Percentiles rank a stretch among this genome's conserved stretches.
phyloP scores from a whole-genome alignment of 768 basidiomycete genomes.

The Phlebiopsis gigantea region DNA sequence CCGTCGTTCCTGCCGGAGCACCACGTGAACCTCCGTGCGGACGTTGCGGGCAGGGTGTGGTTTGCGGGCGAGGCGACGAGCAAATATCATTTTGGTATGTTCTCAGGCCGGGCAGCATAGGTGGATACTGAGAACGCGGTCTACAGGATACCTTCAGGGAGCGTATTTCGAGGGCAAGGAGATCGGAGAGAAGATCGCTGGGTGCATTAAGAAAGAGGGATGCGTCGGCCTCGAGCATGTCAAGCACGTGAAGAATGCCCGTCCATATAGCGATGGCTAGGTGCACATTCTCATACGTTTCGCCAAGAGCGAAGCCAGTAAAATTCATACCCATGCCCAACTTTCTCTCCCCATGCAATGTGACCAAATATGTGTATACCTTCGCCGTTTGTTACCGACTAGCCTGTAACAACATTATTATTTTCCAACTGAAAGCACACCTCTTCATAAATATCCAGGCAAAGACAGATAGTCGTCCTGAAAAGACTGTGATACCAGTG shows the following conservation, averaged over 20 bases:
- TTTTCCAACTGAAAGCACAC: too few species aligned
- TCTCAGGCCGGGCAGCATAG: not conserved
- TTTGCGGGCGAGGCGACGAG: conserved; percentile 65
- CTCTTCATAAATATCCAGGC: too few species aligned
- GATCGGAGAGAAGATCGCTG: conserved; percentile 33
- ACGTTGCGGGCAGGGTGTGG: conserved; percentile 45
- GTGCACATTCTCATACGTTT: too few species aligned
- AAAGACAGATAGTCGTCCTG: too few species aligned
- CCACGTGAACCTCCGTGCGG: conserved; percentile 49
- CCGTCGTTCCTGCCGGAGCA: conserved; percentile 51
- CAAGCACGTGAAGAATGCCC: conserved; percentile 26
- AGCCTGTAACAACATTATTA: too few species aligned
- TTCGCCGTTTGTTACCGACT: too few species aligned
- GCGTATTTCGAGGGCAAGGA: conserved; percentile 52
- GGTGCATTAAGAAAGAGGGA: conserved; percentile 31
- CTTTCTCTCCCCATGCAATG: too few species aligned
- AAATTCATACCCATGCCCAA: too few species aligned
- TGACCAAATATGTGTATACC: too few species aligned
- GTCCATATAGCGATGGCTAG: conserved; percentile 26
- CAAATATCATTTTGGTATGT: conserved; percentile 50
- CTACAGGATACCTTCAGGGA: conserved; percentile 50
- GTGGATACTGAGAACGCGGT: not conserved
- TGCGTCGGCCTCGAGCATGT: conserved; percentile 25
- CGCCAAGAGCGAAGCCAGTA: too few species aligned
- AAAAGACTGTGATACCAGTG: too few species aligned